phyloP scores from a whole-genome alignment of 2,329 filamentous ascomycete genomes.

The Penicillium aurantiogriseum region DNA sequence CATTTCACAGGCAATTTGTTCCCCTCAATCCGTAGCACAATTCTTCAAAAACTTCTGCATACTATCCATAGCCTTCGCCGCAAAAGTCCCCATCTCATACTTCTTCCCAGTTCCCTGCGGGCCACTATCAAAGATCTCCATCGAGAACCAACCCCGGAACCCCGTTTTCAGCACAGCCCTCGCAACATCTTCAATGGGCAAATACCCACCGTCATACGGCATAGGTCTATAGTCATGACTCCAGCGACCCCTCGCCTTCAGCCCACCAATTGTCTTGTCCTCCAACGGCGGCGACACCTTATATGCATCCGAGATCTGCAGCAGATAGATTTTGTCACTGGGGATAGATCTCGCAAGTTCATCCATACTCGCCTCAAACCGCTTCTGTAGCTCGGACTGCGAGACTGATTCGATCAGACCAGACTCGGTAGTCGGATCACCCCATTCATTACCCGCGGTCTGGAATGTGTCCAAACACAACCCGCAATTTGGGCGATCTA shows the following conservation, averaged over 20 bases:
- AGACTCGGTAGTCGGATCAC: slow-evolving; percentile 63
- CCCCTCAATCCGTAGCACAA: slow-evolving; percentile 26
- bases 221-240: slow-evolving; percentile 69
- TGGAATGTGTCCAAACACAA: slow-evolving; percentile 79
- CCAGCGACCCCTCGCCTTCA: slow-evolving; percentile 65
- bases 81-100: slow-evolving; percentile 51
- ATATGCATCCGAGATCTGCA: slow-evolving; percentile 76
- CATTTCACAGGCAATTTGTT: background rate
- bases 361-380: slow-evolving; percentile 55
- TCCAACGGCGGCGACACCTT: slow-evolving; percentile 57
- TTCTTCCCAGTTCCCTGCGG: slow-evolving; percentile 54
- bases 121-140: slow-evolving; percentile 68
- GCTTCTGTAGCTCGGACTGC: slow-evolving; percentile 48
- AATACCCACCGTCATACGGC: slow-evolving; percentile 68
- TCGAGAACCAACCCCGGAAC: slow-evolving; percentile 64
- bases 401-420: slow-evolving; percentile 56
- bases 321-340: slow-evolving; percentile 67
- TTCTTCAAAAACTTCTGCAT: slow-evolving; percentile 47
- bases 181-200: slow-evolving; percentile 65
- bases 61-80: slow-evolving; percentile 52
- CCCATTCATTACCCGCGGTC: slow-evolving; percentile 69
- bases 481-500: slow-evolving; percentile 65
- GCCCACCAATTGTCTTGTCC: slow-evolving; percentile 51
- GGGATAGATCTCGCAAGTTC: slow-evolving; percentile 60
- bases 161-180: slow-evolving; percentile 66